Conservation (phyloP, 805 yeast genomes). For the Ogataea parapolymorpha region DNA sequence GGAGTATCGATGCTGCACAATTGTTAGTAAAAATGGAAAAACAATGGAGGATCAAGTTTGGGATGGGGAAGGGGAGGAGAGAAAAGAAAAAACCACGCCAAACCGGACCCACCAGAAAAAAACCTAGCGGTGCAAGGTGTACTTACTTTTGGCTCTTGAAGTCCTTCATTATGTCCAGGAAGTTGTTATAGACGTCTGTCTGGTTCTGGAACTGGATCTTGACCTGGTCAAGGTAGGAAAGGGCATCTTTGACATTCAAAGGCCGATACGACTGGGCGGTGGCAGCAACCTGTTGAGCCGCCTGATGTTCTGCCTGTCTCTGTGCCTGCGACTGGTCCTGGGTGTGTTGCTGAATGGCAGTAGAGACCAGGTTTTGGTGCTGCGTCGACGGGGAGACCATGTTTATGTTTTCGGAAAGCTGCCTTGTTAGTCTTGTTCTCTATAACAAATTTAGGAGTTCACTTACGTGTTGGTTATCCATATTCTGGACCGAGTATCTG, state of each 20-base stretch:
- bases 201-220: conserved; percentile 87
- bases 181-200: conserved; percentile 94
- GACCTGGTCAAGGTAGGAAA: conserved; percentile 92
- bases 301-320: conserved; percentile 22
- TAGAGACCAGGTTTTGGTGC: conserved; percentile 13
- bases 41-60: conserved; percentile 2
- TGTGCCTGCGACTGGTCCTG: conserved; percentile 19
- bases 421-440: conserved; percentile 8
- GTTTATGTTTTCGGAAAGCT: conserved; percentile 28
- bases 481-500: conserved; percentile 47
- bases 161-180: conserved; percentile 97
- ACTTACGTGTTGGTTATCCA: conserved; percentile 36
- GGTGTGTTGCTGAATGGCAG: conserved; percentile 23
- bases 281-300: conserved; percentile 25
- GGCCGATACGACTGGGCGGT: conserved; percentile 56
- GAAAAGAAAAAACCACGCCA: conserved; percentile 2
- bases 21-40: conserved; percentile 21
- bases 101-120: conserved; percentile 3
- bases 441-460: conserved; percentile 17
- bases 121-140: conserved; percentile 9
- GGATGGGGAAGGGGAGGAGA: conserved; percentile 1
- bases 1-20: conserved; percentile 79
- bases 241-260: conserved; percentile 91
- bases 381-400: conserved; percentile 21
- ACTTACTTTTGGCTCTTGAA: conserved; percentile 85